phyloP scores from a whole-genome alignment of 352 stramenopile species.

The Pythium sp. region DNA sequence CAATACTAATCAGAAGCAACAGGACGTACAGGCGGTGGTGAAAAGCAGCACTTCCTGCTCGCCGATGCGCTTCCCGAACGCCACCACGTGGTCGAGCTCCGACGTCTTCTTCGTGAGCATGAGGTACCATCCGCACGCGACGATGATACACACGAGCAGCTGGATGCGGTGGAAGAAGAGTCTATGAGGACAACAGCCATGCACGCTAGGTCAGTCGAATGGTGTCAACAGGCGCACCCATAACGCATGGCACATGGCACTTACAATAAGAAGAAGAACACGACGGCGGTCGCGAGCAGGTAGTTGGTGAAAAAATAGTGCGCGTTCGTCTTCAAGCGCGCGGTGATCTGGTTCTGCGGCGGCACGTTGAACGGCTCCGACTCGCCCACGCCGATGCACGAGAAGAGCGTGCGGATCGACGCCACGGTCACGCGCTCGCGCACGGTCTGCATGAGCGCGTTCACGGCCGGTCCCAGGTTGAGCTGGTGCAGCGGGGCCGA shows the following conservation, averaged over 20 bases:
- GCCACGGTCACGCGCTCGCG: slow-evolving; percentile 41
- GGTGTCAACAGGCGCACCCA: no score
- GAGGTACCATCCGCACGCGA: slow-evolving; percentile 62
- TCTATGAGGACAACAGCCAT: slow-evolving; percentile 15
- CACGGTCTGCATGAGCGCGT: slow-evolving; percentile 35
- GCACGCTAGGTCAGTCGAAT: no score
- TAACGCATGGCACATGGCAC: slow-evolving; percentile 3
- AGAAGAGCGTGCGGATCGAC: slow-evolving; percentile 59
- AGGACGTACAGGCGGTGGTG: slow-evolving; percentile 51
- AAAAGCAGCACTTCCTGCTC: slow-evolving; percentile 65
- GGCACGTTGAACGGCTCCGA: slow-evolving; percentile 57
- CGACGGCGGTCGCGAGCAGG: slow-evolving; percentile 44
- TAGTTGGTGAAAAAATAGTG: slow-evolving; percentile 81
- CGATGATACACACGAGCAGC: slow-evolving; percentile 55
- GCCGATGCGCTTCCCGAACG: slow-evolving; percentile 51
- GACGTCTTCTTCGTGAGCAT: slow-evolving; percentile 44
- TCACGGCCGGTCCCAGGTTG: slow-evolving; percentile 26
- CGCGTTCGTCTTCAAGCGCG: slow-evolving; percentile 64
- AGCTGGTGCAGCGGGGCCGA: slow-evolving; percentile 19
- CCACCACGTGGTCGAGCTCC: slow-evolving; percentile 41
- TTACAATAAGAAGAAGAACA: slow-evolving; percentile 68
- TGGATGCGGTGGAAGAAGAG: slow-evolving; percentile 75
- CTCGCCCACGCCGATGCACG: slow-evolving; percentile 63
- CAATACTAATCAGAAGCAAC: neutral
- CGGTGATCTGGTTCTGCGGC: slow-evolving; percentile 37